Percentiles rank a stretch among this genome's conserved stretches.
Conservation (phyloP, 306 rosid species). For the Hippophae rhamnoides region DNA sequence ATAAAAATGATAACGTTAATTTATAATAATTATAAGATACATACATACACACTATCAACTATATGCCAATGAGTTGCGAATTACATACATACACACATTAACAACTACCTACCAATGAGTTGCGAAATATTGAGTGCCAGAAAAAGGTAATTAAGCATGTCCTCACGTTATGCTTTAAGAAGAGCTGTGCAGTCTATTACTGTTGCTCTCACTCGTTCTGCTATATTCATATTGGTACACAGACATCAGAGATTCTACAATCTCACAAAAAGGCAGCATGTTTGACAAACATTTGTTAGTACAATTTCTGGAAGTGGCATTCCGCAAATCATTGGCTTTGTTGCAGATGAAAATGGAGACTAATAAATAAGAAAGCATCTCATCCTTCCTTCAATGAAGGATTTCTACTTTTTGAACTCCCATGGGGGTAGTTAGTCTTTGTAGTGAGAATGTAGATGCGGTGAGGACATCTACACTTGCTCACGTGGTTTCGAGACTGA, state of each 20-base stretch:
- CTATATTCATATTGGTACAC: constrained; percentile 24
- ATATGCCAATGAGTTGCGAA: too few relatives aligned
- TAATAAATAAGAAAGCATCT: constrained; percentile 16
- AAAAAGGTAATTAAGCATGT: too few relatives aligned
- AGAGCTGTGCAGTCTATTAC: neutral
- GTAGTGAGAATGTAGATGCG: constrained; percentile 81
- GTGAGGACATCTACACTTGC: constrained; percentile 79
- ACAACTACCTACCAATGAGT: too few relatives aligned
- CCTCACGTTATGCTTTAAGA: neutral
- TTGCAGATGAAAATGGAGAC: neutral
- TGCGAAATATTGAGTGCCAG: too few relatives aligned
- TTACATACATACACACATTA: too few relatives aligned
- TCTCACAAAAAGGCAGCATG: constrained; percentile 3
- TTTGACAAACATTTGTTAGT: constrained; percentile 7
- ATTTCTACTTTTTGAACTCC: constrained; percentile 54
- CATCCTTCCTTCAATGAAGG: constrained; percentile 50
- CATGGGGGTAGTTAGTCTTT: constrained; percentile 91
- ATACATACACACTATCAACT: too few relatives aligned
- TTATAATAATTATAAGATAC: too few relatives aligned
- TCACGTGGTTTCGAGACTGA: constrained; percentile 66
- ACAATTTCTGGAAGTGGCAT: too few relatives aligned
- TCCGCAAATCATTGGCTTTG: neutral
- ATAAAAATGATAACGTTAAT: too few relatives aligned
- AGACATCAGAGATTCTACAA: constrained; percentile 22
- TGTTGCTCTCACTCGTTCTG: constrained; percentile 9